phyloP scores from a whole-genome alignment of 2,329 filamentous ascomycete species.

The Epichloe typhina region DNA sequence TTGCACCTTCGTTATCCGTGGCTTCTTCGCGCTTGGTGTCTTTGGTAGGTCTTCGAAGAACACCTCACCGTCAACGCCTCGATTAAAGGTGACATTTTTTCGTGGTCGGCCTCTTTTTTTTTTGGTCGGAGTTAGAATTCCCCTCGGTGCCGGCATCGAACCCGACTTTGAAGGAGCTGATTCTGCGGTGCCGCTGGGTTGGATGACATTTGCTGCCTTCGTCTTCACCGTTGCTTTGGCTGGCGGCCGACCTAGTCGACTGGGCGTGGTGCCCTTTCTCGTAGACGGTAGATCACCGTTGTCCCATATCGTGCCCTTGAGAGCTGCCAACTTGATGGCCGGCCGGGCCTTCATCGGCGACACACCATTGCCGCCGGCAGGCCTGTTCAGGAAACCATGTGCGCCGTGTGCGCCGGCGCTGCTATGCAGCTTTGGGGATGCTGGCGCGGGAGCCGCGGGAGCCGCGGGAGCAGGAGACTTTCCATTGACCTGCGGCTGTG shows the following conservation, averaged over 20 bases:
- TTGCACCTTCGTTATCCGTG: constrained; percentile 13
- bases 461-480: neutral
- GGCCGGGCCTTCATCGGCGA: constrained; percentile 9
- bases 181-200: neutral
- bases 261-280: constrained; percentile 9
- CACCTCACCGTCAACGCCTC: constrained; percentile 27
- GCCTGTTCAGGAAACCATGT: constrained; percentile 1
- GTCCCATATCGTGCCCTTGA: constrained; percentile 27
- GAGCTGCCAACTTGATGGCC: constrained; percentile 23
- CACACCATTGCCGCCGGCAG: constrained; percentile 3
- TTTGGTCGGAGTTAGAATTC: constrained; percentile 40
- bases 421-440: neutral
- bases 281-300: constrained; percentile 13
- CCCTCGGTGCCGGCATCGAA: constrained; percentile 27
- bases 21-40: constrained; percentile 17
- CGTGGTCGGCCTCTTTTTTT: constrained; percentile 27
- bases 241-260: neutral
- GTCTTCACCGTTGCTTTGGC: neutral
- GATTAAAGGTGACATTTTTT: constrained; percentile 43
- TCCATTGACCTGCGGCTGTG: constrained; percentile 7
- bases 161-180: constrained; percentile 1
- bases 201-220: neutral
- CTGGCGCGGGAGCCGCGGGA: neutral
- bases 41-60: constrained; percentile 40
- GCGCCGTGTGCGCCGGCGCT: constrained; percentile 1